Evolutionary conservation across 2,329 filamentous ascomycete genomes (phyloP).

Genomic region (Berkeleyomyces rouxiae): DNA sequence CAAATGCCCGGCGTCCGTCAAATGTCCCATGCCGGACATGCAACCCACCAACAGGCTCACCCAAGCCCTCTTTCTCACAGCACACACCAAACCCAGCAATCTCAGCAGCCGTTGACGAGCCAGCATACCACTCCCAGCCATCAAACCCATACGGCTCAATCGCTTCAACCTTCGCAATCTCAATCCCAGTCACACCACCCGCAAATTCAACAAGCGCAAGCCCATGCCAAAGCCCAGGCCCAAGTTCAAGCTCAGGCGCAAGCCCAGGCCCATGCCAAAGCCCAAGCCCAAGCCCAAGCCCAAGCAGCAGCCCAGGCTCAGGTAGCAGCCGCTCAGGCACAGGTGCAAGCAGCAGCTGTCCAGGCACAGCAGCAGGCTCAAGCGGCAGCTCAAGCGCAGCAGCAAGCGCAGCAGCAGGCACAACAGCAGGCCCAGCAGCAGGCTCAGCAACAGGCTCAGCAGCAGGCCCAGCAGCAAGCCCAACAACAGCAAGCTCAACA

Average conservation of each 20-base stretch:
- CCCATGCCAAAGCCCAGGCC: constrained; percentile 6
- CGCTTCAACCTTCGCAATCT: constrained; percentile 18
- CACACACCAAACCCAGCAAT: constrained; percentile 13
- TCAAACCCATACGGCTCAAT: constrained; percentile 15
- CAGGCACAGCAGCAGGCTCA: constrained; percentile 9
- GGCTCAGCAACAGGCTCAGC: constrained; percentile 20
- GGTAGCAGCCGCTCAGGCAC: too few species aligned
- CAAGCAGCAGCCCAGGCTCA: constrained; percentile 18
- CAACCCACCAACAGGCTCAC: constrained; percentile 11
- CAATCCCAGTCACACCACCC: constrained; percentile 15
- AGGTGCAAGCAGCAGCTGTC: background rate
- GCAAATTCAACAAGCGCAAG: constrained; percentile 10
- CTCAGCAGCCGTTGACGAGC: constrained; percentile 12
- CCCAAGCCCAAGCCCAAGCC: constrained; percentile 21
- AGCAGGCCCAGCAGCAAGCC: background rate
- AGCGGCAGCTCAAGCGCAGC: background rate
- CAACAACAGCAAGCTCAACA: constrained; percentile 11
- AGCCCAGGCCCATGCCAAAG: constrained; percentile 10
- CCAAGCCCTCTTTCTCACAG: constrained; percentile 8
- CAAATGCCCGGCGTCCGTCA: constrained; percentile 9
- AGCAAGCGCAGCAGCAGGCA: constrained; percentile 11
- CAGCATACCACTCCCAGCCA: constrained; percentile 15
- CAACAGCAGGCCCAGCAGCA: constrained; percentile 21
- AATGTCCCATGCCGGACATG: constrained; percentile 8
- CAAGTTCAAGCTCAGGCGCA: constrained; percentile 11